Evolutionary conservation across 2,329 filamentous ascomycete species (phyloP).

Genomic region (Madurella fahalii): DNA sequence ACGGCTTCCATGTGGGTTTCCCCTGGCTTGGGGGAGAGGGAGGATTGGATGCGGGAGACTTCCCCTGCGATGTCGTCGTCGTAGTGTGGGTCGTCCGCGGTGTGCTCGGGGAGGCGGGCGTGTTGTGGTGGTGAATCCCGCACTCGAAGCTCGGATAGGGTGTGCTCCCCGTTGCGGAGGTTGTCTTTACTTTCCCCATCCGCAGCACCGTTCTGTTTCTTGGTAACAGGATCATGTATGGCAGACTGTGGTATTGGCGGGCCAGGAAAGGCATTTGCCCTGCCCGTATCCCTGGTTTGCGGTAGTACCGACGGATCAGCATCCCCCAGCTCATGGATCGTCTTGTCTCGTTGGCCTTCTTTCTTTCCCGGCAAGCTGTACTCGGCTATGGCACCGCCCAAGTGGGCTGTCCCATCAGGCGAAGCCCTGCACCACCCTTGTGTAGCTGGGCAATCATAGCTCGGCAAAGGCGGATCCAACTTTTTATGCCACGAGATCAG

Average conservation of each 20-base stretch:
- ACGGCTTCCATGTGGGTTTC: slow-evolving; percentile 52
- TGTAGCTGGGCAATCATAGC: slow-evolving; percentile 46
- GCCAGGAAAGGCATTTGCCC: too few species aligned
- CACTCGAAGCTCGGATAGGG: slow-evolving; percentile 9
- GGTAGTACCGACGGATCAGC: too few species aligned
- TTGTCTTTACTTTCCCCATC: slow-evolving; percentile 22
- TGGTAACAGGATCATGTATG: too few species aligned
- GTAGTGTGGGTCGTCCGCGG: slow-evolving; percentile 57
- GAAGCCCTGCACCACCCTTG: slow-evolving; percentile 30
- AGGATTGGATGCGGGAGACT: slow-evolving; percentile 56
- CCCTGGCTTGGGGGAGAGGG: slow-evolving; percentile 44
- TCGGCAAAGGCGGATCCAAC: slow-evolving; percentile 57
- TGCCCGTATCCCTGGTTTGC: too few species aligned
- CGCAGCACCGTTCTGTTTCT: neutral
- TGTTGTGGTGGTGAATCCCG: too few species aligned
- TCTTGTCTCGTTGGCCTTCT: too few species aligned
- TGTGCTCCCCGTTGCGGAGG: slow-evolving; percentile 26
- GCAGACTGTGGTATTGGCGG: too few species aligned
- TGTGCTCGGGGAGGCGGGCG: slow-evolving; percentile 48
- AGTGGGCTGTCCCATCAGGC: slow-evolving; percentile 17
- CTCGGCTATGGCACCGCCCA: neutral
- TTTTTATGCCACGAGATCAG: slow-evolving; percentile 67
- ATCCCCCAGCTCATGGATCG: too few species aligned
- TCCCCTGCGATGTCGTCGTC: slow-evolving; percentile 59
- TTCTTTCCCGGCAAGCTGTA: too few species aligned